These are phyloP conservation scores for Podaxis sp. DNA, from an alignment of 768 basidiomycete genomes.

Conservation along the genomic window DNA sequence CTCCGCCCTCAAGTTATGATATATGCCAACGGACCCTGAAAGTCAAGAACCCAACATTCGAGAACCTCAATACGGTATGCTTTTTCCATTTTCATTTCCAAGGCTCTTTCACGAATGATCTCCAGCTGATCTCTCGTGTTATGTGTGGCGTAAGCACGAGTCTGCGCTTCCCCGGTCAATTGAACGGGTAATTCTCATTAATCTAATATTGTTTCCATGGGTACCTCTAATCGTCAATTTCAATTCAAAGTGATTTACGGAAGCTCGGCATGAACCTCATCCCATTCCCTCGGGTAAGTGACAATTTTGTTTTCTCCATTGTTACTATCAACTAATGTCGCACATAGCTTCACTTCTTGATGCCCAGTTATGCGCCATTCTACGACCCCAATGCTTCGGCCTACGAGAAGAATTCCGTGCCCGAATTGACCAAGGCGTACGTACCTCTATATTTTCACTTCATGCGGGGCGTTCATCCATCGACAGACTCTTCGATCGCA, in stretches of 20 bases:
- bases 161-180: conserved; percentile 89
- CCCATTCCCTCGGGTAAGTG: conserved; percentile 88
- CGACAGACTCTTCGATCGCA: conserved; percentile 72
- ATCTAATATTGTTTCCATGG: neutral
- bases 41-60: conserved; percentile 59
- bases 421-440: conserved; percentile 75
- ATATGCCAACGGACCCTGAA: conserved; percentile 67
- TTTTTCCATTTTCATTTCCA: neutral
- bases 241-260: conserved; percentile 62
- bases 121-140: conserved; percentile 75
- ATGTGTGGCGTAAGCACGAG: conserved; percentile 96
- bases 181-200: conserved; percentile 67
- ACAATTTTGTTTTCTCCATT: neutral
- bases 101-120: conserved; percentile 1
- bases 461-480: conserved; percentile 1
- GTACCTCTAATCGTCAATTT: conserved; percentile 10
- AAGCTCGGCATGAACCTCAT: conserved; percentile 93
- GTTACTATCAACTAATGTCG: neutral
- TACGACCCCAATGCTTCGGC: conserved; percentile 60
- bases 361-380: conserved; percentile 93
- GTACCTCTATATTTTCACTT: conserved; percentile 18
- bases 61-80: conserved; percentile 67
- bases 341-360: conserved; percentile 88
- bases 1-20: conserved; percentile 52
- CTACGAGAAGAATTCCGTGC: conserved; percentile 58